phyloP scores from a whole-genome alignment of 257 asterid species.

The Salvia splendens region DNA sequence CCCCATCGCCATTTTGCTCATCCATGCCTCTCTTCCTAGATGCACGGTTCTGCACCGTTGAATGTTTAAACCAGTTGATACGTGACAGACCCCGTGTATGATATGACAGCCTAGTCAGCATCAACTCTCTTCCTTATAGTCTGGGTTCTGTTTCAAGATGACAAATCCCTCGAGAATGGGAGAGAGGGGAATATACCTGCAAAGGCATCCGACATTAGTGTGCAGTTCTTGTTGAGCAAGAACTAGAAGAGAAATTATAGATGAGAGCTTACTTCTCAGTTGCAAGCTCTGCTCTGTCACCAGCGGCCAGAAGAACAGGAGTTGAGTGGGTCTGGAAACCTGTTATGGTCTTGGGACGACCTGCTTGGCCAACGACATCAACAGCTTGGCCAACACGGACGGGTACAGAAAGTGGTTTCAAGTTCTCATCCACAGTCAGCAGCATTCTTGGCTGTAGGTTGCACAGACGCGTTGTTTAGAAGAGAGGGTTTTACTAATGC shows the following conservation, averaged over 20 bases:
- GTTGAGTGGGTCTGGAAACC: slow-evolving; percentile 96
- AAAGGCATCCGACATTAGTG: background rate
- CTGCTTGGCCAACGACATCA: slow-evolving; percentile 95
- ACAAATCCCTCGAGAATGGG: slow-evolving; percentile 97
- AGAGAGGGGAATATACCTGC: slow-evolving; percentile 83
- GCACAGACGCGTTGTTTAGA: background rate
- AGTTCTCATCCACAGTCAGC: slow-evolving; percentile 85
- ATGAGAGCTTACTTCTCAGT: slow-evolving; percentile 68
- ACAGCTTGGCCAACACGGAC: slow-evolving; percentile 99
- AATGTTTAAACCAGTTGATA: too few species aligned
- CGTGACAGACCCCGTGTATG: background rate
- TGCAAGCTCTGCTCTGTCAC: slow-evolving; percentile 98
- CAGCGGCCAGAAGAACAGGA: slow-evolving; percentile 91
- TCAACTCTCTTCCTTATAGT: slow-evolving; percentile 67
- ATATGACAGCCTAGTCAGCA: slow-evolving; percentile 11
- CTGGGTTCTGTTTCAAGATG: slow-evolving; percentile 87
- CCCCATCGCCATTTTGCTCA: too few species aligned
- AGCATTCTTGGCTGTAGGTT: slow-evolving; percentile 86
- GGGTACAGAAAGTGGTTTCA: slow-evolving; percentile 83
- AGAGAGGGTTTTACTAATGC: background rate
- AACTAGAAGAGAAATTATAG: background rate
- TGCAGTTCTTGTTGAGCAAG: background rate
- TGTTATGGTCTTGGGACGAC: slow-evolving; percentile 94
- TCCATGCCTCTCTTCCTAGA: too few species aligned
- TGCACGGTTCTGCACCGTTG: too few species aligned